A percentile compares a stretch with the other conserved stretches of the same genome.
Conservation (phyloP, 495 filamentous ascomycete species). For the Corynascus novoguineensis region DNA sequence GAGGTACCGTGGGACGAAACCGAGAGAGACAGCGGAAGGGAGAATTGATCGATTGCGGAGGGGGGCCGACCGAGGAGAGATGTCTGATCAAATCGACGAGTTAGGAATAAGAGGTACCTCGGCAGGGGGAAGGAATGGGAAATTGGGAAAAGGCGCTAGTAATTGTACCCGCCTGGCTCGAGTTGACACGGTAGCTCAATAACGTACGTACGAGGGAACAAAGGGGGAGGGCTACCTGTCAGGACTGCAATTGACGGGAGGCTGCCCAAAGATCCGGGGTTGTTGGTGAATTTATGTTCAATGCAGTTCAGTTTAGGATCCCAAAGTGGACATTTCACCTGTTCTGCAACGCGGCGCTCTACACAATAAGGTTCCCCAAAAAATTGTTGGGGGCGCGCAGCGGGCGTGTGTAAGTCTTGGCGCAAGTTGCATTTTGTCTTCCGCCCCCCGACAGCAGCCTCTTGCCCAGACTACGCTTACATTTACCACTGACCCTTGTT, state of each 20-base stretch:
- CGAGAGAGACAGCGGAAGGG: neutral
- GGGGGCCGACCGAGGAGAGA: neutral
- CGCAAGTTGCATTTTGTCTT: too few relatives aligned
- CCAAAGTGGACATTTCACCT: neutral
- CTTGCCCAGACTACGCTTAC: too few relatives aligned
- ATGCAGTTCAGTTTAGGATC: too few relatives aligned
- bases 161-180: neutral
- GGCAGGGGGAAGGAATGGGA: neutral
- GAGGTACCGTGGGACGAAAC: constrained; percentile 1
- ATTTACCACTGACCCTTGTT: too few relatives aligned
- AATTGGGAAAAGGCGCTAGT: neutral
- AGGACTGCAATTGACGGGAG: neutral
- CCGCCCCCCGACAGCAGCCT: too few relatives aligned
- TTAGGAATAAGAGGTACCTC: neutral
- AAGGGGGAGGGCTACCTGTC: neutral
- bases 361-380: too few relatives aligned
- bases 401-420: neutral
- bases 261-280: neutral
- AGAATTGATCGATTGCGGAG: neutral
- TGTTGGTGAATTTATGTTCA: neutral
- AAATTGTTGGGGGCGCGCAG: neutral
- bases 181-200: neutral
- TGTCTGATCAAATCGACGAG: neutral
- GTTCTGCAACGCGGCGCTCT: neutral
- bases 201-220: neutral